phyloP scores from a whole-genome alignment of 2,329 filamentous ascomycete species.

The Cordyceps farinosa region DNA sequence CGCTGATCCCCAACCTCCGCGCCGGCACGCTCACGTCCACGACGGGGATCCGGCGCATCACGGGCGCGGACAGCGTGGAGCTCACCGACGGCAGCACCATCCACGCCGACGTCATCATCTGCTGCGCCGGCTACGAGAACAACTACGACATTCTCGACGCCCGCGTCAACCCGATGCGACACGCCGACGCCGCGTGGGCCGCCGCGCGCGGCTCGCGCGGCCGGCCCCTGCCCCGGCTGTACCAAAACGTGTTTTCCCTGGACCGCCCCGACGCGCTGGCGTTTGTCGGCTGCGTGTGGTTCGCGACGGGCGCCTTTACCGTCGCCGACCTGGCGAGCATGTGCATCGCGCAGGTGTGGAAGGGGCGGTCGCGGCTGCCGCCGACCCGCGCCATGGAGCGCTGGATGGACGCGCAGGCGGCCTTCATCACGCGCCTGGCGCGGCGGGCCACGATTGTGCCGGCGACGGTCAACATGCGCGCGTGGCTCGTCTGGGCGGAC shows the following conservation, averaged over 20 bases:
- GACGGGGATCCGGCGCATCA: conserved; percentile 26
- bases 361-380: conserved; percentile 36
- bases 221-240: conserved; percentile 35
- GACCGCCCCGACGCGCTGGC: conserved; percentile 42
- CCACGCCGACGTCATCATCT: conserved; percentile 31
- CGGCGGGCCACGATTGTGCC: conserved; percentile 26
- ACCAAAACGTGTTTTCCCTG: conserved; percentile 43
- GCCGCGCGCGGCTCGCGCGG: conserved; percentile 27
- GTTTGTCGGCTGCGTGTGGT: conserved; percentile 37
- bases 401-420: conserved; percentile 32
- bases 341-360: conserved; percentile 44
- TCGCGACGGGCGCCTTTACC: conserved; percentile 33
- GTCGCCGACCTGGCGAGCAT: conserved; percentile 42
- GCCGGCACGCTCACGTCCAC: conserved; percentile 35
- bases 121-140: conserved; percentile 34
- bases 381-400: conserved; percentile 33
- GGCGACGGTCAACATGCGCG: conserved; percentile 29
- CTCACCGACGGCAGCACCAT: conserved; percentile 27
- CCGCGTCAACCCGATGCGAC: conserved; percentile 27
- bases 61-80: conserved; percentile 26
- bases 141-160: conserved; percentile 30
- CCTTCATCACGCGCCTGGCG: conserved; percentile 30
- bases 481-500: conserved; percentile 41
- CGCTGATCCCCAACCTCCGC: conserved; percentile 32
- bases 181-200: conserved; percentile 23